These are phyloP conservation scores for Glycine latifolia DNA, from an alignment of 306 rosid genomes.

Conservation along the genomic window DNA sequence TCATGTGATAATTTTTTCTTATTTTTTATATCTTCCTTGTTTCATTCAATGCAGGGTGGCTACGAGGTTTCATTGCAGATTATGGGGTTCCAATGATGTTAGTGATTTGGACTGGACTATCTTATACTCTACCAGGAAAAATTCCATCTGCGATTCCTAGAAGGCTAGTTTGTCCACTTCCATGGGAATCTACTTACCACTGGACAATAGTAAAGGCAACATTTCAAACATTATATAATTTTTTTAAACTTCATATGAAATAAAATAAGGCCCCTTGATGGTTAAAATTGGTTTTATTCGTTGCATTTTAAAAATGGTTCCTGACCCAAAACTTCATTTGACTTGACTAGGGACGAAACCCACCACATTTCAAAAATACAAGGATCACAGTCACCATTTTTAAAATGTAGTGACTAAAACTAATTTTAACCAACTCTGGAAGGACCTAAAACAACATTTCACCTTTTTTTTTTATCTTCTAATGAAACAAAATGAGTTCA, in stretches of 20 bases:
- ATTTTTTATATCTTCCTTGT: slow-evolving; percentile 13
- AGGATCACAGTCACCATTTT: neutral
- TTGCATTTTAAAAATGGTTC: neutral
- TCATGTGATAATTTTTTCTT: neutral
- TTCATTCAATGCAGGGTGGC: slow-evolving; percentile 57
- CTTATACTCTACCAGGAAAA: slow-evolving; percentile 58
- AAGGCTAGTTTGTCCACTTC: slow-evolving; percentile 70
- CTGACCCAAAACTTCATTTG: neutral
- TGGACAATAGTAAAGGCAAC: slow-evolving; percentile 77
- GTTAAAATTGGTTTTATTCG: neutral
- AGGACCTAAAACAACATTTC: neutral
- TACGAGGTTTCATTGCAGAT: slow-evolving; percentile 70
- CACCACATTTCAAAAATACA: neutral
- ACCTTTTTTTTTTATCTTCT: neutral
- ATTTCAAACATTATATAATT: neutral
- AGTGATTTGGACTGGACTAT: slow-evolving; percentile 69
- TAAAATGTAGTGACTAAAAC: neutral
- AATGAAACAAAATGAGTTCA: neutral
- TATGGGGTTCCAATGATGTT: slow-evolving; percentile 82
- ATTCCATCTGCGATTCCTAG: slow-evolving; percentile 81
- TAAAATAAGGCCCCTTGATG: neutral
- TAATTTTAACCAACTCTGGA: neutral
- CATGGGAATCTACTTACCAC: slow-evolving; percentile 69
- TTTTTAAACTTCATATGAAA: neutral
- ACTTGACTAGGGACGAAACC: neutral